Evolutionary conservation across 73 alveolate genomes (phyloP).

Genomic region (Breviolum minutum): DNA sequence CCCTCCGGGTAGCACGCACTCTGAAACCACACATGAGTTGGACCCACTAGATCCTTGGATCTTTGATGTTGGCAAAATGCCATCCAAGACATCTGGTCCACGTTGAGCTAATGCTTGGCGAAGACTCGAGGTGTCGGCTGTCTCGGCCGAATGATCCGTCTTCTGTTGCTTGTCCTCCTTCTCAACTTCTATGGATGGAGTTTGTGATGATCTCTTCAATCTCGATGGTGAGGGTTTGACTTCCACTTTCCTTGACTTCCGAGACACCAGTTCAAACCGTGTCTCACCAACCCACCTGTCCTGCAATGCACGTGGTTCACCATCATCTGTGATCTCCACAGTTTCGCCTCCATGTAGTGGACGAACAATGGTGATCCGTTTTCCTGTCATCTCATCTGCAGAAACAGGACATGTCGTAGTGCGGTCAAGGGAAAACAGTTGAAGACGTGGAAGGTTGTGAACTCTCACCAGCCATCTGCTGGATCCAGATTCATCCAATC

Average conservation of each 20-base stretch:
- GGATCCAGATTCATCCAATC: background rate
- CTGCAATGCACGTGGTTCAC: background rate
- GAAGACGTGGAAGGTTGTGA: background rate
- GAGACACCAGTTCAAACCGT: background rate
- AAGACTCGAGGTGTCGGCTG: too few relatives aligned
- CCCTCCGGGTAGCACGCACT: background rate
- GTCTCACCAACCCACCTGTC: background rate
- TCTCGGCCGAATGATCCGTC: too few relatives aligned
- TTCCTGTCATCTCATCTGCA: background rate
- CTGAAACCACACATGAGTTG: background rate
- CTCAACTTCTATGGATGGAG: background rate
- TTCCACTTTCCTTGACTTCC: background rate
- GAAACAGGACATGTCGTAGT: background rate
- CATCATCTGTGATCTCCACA: background rate
- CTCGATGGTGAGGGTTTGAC: background rate
- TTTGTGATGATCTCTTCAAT: background rate
- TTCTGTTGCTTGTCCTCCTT: too few relatives aligned
- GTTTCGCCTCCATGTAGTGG: background rate
- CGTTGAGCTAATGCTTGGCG: too few relatives aligned
- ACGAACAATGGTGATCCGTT: background rate
- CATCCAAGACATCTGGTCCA: too few relatives aligned
- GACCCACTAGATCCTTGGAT: background rate
- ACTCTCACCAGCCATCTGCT: background rate
- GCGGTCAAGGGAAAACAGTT: background rate
- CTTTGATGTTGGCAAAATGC: too few relatives aligned